A percentile compares a stretch with the other conserved stretches of the same genome.
These are phyloP conservation scores for Pythium utonaiense DNA, from an alignment of 352 stramenopile species.

Conservation along the genomic window DNA sequence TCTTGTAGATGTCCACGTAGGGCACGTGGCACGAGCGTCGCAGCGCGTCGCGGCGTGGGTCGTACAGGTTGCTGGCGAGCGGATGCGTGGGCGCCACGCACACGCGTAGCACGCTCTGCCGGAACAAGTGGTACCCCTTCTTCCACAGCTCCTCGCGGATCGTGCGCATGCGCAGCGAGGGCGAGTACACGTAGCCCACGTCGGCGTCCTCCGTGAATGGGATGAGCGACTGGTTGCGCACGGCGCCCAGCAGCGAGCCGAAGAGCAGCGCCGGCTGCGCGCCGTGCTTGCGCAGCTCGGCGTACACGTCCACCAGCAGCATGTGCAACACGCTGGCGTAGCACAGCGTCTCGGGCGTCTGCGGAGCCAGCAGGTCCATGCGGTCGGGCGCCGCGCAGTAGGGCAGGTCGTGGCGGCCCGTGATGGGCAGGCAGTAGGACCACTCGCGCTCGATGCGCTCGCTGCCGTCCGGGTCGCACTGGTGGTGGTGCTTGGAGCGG, in stretches of 20 bases:
- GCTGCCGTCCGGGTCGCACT: slow-evolving; percentile 14
- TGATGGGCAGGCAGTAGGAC: slow-evolving; percentile 50
- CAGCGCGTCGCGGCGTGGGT: slow-evolving; percentile 10
- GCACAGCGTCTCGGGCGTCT: slow-evolving; percentile 31
- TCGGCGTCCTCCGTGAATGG: slow-evolving; percentile 54
- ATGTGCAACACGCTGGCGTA: slow-evolving; percentile 51
- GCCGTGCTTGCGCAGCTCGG: slow-evolving; percentile 27
- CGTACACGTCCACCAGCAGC: slow-evolving; percentile 50
- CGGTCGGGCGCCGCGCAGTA: slow-evolving; percentile 43
- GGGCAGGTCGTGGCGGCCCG: slow-evolving; percentile 36
- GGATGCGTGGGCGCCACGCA: slow-evolving; percentile 33
- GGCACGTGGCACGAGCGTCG: slow-evolving; percentile 19
- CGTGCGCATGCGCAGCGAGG: slow-evolving; percentile 11
- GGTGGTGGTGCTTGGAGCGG: slow-evolving; percentile 13
- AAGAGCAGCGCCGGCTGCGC: slow-evolving; percentile 34
- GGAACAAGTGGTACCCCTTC: slow-evolving; percentile 55
- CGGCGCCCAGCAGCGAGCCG: slow-evolving; percentile 44
- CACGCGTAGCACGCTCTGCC: slow-evolving; percentile 22
- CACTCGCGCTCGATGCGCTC: slow-evolving; percentile 15
- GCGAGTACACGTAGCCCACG: slow-evolving; percentile 32
- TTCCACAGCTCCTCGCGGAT: slow-evolving; percentile 11
- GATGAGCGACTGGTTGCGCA: slow-evolving; percentile 45
- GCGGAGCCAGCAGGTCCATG: slow-evolving; percentile 37
- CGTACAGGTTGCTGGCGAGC: slow-evolving; percentile 27
- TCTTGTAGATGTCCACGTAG: slow-evolving; percentile 34